Base-by-base conservation (phyloP, 2,329 filamentous ascomycete genomes). In the Aspergillus udagawae region DNA sequence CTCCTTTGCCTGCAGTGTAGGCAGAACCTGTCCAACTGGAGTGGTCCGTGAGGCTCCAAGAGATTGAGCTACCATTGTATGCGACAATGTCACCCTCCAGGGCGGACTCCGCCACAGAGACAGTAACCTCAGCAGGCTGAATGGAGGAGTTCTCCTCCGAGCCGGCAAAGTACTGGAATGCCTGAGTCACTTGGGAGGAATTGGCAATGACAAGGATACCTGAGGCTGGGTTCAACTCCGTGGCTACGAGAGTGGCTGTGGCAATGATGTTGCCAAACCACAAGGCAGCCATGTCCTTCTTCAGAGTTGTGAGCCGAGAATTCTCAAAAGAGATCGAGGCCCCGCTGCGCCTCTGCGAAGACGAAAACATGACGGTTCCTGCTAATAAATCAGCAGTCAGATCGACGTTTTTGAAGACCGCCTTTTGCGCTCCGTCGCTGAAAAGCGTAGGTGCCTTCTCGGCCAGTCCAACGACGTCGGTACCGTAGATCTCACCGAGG, bases 211-310 rank as follows among this genome's bases (percentile, higher is more conserved):
- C 60, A 1, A 72, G 60, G 4, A 70, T 53, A 1, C 65, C 67
- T 1, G 57, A 62, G 0, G 51, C 48, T 2, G 64, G 67, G 20
- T 57, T 58, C 6, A 70, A 29, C 21, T 63, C 49, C 1, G 54
- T 48, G 20, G 56, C 53, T 27, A 49, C 38, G 32, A 63, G 49
- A 8, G 51, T 54, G 0, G 32, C 61, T 32, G 51, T 56, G 41
- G 51, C 62, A 49, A 72, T 69, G 4, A 61, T 41, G 51, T 73
- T 72, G 14, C 70, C 70, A 49, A 72, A 72, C 70, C 70, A 73
- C 3, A 72, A 52, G 3, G 60, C 68, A 9, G 70, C 66, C 28
- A 66, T 65, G 6, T 48, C 57, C 4, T 53, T 42, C 1, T 61
- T 58, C 9, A 62, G 52, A 1, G 62, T 63, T 0, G 63, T 66